These are phyloP conservation scores for Fusarium sp. DNA, from an alignment of 2,329 filamentous ascomycete species.

Conservation along the genomic window DNA sequence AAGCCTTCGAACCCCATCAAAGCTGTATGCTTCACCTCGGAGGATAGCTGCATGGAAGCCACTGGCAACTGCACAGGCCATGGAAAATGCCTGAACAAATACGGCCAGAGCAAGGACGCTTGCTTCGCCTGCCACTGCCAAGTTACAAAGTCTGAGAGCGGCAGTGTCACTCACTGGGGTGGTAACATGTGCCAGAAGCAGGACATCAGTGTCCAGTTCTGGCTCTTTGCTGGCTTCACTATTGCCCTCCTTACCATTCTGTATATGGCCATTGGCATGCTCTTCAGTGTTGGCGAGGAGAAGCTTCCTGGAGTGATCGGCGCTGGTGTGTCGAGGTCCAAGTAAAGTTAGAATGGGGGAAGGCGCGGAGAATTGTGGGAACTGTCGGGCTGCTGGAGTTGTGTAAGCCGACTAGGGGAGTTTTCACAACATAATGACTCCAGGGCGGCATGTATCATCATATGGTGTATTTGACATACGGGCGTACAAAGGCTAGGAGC, in stretches of 20 bases:
- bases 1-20: slow-evolving; percentile 59
- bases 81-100: slow-evolving; percentile 80
- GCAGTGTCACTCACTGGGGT: slow-evolving; percentile 80
- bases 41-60: slow-evolving; percentile 73
- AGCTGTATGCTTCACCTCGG: slow-evolving; percentile 79
- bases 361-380: slow-evolving; percentile 11
- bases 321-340: slow-evolving; percentile 86
- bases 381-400: slow-evolving; percentile 36
- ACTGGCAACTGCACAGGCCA: slow-evolving; percentile 88
- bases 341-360: slow-evolving; percentile 53
- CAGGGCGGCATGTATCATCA: slow-evolving; percentile 47
- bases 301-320: slow-evolving; percentile 93
- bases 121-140: slow-evolving; percentile 87
- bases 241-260: slow-evolving; percentile 76
- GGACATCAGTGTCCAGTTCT: slow-evolving; percentile 90
- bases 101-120: slow-evolving; percentile 57
- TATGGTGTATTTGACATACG: slow-evolving; percentile 48
- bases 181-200: slow-evolving; percentile 90
- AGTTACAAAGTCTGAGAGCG: slow-evolving; percentile 65
- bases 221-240: slow-evolving; percentile 82
- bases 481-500: slow-evolving; percentile 48
- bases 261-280: slow-evolving; percentile 77
- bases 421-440: slow-evolving; percentile 38
- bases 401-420: slow-evolving; percentile 37
- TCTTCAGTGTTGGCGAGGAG: slow-evolving; percentile 87